Evolutionary conservation across 164 flowering plant genomes (phyloP).

Genomic region (Sedum album): DNA sequence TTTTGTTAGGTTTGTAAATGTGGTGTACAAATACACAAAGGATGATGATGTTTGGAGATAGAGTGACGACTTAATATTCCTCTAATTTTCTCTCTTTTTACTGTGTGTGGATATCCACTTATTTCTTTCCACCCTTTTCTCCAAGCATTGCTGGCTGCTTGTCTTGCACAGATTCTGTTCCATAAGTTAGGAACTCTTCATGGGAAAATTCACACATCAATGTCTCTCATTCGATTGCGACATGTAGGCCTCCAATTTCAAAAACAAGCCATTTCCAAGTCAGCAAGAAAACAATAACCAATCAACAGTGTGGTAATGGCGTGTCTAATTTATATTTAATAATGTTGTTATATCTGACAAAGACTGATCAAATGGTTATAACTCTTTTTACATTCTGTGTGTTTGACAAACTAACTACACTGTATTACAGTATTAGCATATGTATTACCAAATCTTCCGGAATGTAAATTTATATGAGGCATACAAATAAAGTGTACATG

Average conservation of each 20-base stretch:
- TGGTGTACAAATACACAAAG: conserved; percentile 14
- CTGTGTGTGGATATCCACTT: conserved; percentile 9
- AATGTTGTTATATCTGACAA: neutral
- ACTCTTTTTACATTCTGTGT: neutral
- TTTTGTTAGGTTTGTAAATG: neutral
- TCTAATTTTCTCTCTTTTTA: conserved; percentile 7
- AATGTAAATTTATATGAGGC: too few relatives aligned
- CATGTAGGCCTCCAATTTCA: conserved; percentile 4
- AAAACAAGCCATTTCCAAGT: conserved; percentile 7
- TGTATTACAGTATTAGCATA: too few relatives aligned
- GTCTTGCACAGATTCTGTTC: conserved; percentile 16
- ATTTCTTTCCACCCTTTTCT: conserved; percentile 13
- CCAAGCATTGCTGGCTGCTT: neutral
- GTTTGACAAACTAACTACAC: neutral
- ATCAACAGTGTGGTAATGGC: neutral
- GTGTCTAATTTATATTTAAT: neutral
- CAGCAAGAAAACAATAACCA: neutral
- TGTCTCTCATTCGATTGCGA: neutral
- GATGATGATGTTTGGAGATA: conserved; percentile 30
- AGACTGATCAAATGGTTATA: neutral
- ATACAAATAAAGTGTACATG: too few relatives aligned
- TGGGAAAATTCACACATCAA: neutral
- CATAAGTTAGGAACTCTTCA: conserved; percentile 28
- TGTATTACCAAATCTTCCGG: too few relatives aligned
- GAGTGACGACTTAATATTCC: conserved; percentile 50